A percentile compares a stretch with the other conserved stretches of the same genome.
Conservation (phyloP, 495 filamentous ascomycete genomes). For the Trichoderma asperelloides region DNA sequence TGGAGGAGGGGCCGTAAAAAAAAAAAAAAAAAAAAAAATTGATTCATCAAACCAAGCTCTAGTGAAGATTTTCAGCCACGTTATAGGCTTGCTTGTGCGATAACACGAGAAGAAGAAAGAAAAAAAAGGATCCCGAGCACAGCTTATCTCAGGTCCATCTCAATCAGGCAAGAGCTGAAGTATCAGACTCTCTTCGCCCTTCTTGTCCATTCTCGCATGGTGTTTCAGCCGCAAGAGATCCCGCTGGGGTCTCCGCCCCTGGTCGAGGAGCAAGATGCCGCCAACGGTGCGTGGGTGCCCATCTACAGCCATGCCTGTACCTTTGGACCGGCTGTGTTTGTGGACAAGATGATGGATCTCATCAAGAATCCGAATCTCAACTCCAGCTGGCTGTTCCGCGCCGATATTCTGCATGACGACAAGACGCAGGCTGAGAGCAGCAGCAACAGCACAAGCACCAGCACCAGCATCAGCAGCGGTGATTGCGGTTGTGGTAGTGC, state of each 20-base stretch:
- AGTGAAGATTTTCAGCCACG: too few relatives aligned
- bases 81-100: too few relatives aligned
- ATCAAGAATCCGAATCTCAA: constrained; percentile 82
- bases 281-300: constrained; percentile 37
- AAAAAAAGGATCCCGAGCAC: too few relatives aligned
- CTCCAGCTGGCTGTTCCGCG: constrained; percentile 72
- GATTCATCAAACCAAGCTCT: too few relatives aligned
- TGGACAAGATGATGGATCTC: constrained; percentile 59
- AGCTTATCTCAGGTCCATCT: too few relatives aligned
- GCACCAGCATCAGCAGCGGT: neutral
- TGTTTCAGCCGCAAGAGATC: constrained; percentile 13
- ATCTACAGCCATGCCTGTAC: constrained; percentile 43
- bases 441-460: neutral
- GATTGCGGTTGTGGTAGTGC: neutral
- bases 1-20: too few relatives aligned
- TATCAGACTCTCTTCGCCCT: too few relatives aligned
- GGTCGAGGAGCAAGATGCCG: constrained; percentile 23
- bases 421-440: constrained; percentile 18
- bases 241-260: constrained; percentile 20
- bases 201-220: neutral
- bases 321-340: constrained; percentile 52
- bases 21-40: too few relatives aligned
- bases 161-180: too few relatives aligned
- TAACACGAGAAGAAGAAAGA: too few relatives aligned
- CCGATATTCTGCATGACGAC: constrained; percentile 62